Conservation (phyloP, 2,329 filamentous ascomycete species). For the Diaporthe velutina region DNA sequence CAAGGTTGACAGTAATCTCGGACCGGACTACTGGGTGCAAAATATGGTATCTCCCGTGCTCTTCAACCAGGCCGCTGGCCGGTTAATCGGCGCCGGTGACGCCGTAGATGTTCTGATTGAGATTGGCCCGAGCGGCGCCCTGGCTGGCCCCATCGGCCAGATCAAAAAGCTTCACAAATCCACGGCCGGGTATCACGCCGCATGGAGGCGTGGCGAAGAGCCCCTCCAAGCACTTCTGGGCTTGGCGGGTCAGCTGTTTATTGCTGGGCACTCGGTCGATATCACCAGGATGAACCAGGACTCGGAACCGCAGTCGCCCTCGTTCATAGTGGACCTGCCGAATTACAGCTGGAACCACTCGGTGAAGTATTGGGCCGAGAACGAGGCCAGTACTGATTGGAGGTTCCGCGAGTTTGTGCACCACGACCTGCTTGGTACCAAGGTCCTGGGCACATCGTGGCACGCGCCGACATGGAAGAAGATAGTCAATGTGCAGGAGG, state of each 20-base stretch:
- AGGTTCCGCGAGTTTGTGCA: conserved; percentile 43
- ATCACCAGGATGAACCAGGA: not conserved
- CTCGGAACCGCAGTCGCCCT: no score
- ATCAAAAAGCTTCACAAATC: conserved; percentile 42
- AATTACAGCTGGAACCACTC: conserved; percentile 38
- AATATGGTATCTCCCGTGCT: conserved; percentile 44
- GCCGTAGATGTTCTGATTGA: conserved; percentile 46
- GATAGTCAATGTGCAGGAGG: conserved; percentile 36
- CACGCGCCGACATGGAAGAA: conserved; percentile 38
- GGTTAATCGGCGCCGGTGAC: not conserved
- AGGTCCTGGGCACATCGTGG: conserved; percentile 33
- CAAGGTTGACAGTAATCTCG: not conserved
- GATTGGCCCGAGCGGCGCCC: conserved; percentile 54
- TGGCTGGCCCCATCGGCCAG: conserved; percentile 55
- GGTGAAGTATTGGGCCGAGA: conserved; percentile 45
- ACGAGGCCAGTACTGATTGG: conserved; percentile 47
- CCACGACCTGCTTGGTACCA: conserved; percentile 43
- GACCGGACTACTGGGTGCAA: conserved; percentile 43
- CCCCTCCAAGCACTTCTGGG: conserved; percentile 20
- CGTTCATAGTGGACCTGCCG: conserved; percentile 45
- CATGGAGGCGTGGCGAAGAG: conserved; percentile 25
- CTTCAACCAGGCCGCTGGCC: conserved; percentile 43
- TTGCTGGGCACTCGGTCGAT: not conserved
- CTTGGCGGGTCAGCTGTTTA: conserved; percentile 17
- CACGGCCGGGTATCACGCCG: conserved; percentile 1